Conservation (phyloP, 2,329 filamentous ascomycete genomes). For the Keithomyces neogunnii region DNA sequence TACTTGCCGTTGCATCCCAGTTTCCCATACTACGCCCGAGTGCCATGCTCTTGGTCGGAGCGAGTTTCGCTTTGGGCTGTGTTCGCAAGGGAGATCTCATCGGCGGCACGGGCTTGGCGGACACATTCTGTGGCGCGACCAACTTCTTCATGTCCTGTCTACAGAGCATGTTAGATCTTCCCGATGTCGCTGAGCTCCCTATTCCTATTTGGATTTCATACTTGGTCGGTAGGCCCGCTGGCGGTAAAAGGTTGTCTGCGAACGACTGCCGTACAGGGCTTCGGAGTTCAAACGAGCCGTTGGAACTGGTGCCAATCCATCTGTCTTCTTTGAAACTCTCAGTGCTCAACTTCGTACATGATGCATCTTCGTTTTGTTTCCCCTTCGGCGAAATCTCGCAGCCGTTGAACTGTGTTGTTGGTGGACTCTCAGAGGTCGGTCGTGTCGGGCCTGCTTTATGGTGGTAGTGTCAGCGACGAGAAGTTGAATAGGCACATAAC, state of each 20-base stretch:
- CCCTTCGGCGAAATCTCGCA: conserved; percentile 1
- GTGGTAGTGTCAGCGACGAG: neutral
- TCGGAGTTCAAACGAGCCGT: neutral
- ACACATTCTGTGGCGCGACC: neutral
- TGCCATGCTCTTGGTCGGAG: conserved; percentile 2
- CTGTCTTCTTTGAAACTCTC: neutral
- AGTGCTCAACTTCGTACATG: neutral
- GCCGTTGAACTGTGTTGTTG: neutral
- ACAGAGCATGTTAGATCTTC: too few relatives aligned
- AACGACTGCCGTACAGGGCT: conserved; percentile 6
- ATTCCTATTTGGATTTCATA: neutral
- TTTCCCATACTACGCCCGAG: conserved; percentile 4
- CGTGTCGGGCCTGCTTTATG: neutral
- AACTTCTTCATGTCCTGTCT: neutral
- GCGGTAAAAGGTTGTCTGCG: neutral
- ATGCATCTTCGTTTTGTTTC: neutral
- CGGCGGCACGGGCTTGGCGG: neutral
- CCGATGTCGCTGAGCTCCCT: too few relatives aligned
- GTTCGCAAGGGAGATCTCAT: conserved; percentile 3
- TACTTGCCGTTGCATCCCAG: neutral
- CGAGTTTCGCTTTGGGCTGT: neutral
- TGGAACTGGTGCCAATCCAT: neutral
- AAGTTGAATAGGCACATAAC: neutral
- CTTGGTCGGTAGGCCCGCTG: conserved; percentile 1
- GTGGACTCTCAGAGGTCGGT: neutral